Percentiles rank a stretch among this genome's conserved stretches.
Conservation (phyloP, 805 yeast species). For the Scheffersomyces coipomensis region DNA sequence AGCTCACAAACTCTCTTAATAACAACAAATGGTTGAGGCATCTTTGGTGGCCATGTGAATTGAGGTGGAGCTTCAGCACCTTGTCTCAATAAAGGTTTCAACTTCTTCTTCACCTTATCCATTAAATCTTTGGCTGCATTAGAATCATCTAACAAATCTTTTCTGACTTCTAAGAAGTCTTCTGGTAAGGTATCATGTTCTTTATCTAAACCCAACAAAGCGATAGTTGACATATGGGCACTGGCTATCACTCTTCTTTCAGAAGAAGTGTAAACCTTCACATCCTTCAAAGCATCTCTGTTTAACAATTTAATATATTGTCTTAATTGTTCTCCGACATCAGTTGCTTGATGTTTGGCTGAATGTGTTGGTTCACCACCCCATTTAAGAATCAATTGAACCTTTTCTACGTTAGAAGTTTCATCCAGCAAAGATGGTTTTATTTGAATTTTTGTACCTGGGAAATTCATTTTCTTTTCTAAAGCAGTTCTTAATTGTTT, state of each 20-base stretch:
- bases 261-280: constrained; percentile 84
- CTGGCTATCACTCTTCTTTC: constrained; percentile 94
- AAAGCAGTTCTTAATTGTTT: constrained; percentile 76
- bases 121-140: constrained; percentile 97
- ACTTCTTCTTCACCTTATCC: constrained; percentile 96
- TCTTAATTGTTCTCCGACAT: constrained; percentile 92
- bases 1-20: constrained; percentile 91
- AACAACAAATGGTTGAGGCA: constrained; percentile 96
- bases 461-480: constrained; percentile 83
- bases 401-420: constrained; percentile 77
- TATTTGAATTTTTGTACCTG: constrained; percentile 95
- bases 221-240: constrained; percentile 82
- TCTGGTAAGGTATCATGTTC: constrained; percentile 54
- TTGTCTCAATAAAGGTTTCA: constrained; percentile 89
- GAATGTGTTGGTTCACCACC: constrained; percentile 99
- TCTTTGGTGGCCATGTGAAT: constrained; percentile 97
- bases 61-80: constrained; percentile 97
- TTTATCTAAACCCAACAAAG: constrained; percentile 67
- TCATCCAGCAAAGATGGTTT: constrained; percentile 77
- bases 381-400: constrained; percentile 95
- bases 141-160: constrained; percentile 90
- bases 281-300: constrained; percentile 79
- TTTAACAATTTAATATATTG: constrained; percentile 87
- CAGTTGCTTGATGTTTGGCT: constrained; percentile 90
- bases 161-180: constrained; percentile 76